Evolutionary conservation across 129 eudicot genomes (phyloP).

Genomic region (Helichrysum umbraculigerum): DNA sequence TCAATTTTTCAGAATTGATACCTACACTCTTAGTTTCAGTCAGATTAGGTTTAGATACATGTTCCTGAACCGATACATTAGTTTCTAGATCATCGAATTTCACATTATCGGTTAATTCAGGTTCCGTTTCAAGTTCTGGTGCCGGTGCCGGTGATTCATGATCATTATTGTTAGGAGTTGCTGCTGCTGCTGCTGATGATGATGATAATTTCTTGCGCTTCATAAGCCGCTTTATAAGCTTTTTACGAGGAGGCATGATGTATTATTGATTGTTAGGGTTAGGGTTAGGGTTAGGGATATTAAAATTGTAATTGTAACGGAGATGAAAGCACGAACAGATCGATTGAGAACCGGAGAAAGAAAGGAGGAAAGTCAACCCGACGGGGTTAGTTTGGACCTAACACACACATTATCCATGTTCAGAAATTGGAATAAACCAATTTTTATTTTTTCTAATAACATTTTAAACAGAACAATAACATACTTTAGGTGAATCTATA

Average conservation of each 20-base stretch:
- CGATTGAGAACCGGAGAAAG: background rate
- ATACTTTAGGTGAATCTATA: background rate
- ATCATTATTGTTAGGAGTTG: background rate
- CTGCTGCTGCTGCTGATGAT: background rate
- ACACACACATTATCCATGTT: background rate
- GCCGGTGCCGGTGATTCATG: constrained; percentile 25
- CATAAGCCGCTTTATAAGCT: background rate
- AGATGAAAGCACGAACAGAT: background rate
- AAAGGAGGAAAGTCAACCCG: background rate
- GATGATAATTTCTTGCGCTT: background rate
- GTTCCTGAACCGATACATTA: constrained; percentile 9
- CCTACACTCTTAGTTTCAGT: background rate
- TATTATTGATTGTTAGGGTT: background rate
- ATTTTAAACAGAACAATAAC: background rate
- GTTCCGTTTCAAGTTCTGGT: constrained; percentile 12
- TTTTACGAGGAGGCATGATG: background rate
- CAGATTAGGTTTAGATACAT: background rate
- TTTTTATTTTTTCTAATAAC: too few species aligned
- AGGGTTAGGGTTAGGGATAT: background rate
- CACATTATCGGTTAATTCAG: constrained; percentile 4
- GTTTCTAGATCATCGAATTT: background rate
- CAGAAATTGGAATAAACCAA: too few species aligned
- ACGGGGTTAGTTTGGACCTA: background rate
- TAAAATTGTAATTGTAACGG: background rate
- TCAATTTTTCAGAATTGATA: background rate